Evolutionary conservation across 306 rosid genomes (phyloP), one percentile per base, ranked within the genome.

Genomic region (Cercis canadensis): DNA sequence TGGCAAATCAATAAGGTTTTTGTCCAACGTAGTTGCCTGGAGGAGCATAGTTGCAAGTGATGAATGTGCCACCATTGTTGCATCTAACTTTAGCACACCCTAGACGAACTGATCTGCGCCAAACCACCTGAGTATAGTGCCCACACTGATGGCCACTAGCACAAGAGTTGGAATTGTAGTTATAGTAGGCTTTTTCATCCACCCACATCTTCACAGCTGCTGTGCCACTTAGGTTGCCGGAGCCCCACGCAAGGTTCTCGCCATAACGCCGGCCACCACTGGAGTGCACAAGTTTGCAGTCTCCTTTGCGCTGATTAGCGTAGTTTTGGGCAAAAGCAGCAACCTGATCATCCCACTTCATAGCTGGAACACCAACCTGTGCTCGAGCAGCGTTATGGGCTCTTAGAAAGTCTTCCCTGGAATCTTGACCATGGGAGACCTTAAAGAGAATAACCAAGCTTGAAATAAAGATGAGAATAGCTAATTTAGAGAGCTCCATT

Each of bases 1-100:
- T 1, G 3, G 29, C 21, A 15, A 15, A n/a, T 24, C 2, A 76
- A 31, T 57, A 89, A 60, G 96, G 92, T 9, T 19, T 46, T 44
- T 82, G 81, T 0, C 77, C 86, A 29, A 1, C 8, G 14, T 4
- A 18, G 51, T 87, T 87, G 36, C 96, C 88, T 0, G 32, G 85
- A 11, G 96, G 92, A 62, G 72, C 85, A 77, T 89, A 87, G 74
- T 87, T 87, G 78, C 92, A 89, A 6, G 55, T 43, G 6, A 87
- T 79, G 57, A 87, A 73, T 6, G 86, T 83, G 29, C 88, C 82
- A 0, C 88, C 83, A 75, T 61, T 63, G 17, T 82, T 9, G 36
- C 92, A 87, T 7, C 3, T 45, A 2, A 78, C 87, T 31, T 77
- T 87, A 4, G 84, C 87, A 50, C 92, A 87, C 0, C 89, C 92